phyloP scores from a whole-genome alignment of 1,284 basidiomycete species.

The Heterobasidion annosum region DNA sequence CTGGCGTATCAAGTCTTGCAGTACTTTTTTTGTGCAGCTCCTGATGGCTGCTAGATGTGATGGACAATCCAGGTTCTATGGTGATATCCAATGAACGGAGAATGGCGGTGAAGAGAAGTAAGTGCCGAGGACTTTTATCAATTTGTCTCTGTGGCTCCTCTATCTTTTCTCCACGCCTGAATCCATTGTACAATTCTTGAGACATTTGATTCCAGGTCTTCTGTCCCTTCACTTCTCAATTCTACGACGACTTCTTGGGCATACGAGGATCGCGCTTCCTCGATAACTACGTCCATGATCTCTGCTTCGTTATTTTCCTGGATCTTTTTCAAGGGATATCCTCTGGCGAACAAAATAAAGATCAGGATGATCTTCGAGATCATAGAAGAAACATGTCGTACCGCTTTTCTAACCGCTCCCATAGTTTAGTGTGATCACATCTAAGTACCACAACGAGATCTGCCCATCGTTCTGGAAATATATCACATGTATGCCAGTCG shows the following conservation, averaged over 20 bases:
- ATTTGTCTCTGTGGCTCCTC: background rate
- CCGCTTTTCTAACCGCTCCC: slow-evolving; percentile 92
- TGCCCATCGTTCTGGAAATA: slow-evolving; percentile 94
- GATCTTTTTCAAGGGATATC: slow-evolving; percentile 88
- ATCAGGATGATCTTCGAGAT: background rate
- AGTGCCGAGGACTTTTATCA: too few species aligned
- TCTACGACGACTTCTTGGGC: slow-evolving; percentile 82
- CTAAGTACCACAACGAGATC: slow-evolving; percentile 94
- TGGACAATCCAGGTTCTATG: too few species aligned
- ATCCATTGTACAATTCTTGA: slow-evolving; percentile 84
- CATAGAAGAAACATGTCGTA: slow-evolving; percentile 17
- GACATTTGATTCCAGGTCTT: slow-evolving; percentile 85
- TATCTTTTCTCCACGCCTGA: slow-evolving; percentile 61
- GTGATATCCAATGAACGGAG: too few species aligned
- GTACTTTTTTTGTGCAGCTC: too few species aligned
- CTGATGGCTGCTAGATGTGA: too few species aligned
- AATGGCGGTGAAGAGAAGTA: too few species aligned
- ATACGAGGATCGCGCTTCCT: slow-evolving; percentile 87
- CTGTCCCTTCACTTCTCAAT: slow-evolving; percentile 69
- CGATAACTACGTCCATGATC: slow-evolving; percentile 91
- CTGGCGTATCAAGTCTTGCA: too few species aligned
- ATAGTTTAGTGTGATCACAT: slow-evolving; percentile 85
- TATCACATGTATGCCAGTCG: slow-evolving; percentile 96
- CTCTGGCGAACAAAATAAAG: slow-evolving; percentile 35
- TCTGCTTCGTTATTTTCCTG: slow-evolving; percentile 98